A percentile compares a stretch with the other conserved stretches of the same genome.
These are phyloP conservation scores for Lojkania enalia DNA, from an alignment of 2,329 filamentous ascomycete genomes.

Conservation along the genomic window DNA sequence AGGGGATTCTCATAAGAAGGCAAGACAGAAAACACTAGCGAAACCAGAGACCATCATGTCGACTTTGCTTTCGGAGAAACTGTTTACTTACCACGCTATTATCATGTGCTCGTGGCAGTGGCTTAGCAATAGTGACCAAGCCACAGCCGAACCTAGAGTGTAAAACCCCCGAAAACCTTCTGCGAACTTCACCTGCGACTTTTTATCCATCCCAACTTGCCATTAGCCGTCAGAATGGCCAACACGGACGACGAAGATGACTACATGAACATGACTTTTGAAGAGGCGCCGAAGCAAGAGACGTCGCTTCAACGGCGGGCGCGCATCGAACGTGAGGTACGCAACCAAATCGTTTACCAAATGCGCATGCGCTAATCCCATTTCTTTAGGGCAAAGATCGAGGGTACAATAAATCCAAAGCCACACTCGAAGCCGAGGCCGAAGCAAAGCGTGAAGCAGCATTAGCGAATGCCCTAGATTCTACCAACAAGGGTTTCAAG, in stretches of 20 bases:
- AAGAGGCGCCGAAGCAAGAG: conserved; percentile 64
- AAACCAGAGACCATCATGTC: no score
- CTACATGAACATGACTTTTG: conserved; percentile 95
- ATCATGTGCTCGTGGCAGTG: no score
- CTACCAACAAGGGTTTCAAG: conserved; percentile 80
- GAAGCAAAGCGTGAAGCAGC: conserved; percentile 73
- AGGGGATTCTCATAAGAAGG: no score
- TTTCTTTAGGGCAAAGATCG: conserved; percentile 30
- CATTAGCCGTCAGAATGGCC: conserved; percentile 30
- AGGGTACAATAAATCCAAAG: conserved; percentile 68
- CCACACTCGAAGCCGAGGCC: conserved; percentile 76
- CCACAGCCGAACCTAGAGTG: no score
- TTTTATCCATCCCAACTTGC: no score
- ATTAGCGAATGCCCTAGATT: conserved; percentile 71
- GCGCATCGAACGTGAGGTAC: conserved; percentile 55
- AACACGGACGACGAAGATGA: conserved; percentile 77
- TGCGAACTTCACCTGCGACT: no score
- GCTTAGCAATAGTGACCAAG: no score
- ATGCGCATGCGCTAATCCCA: conserved; percentile 16
- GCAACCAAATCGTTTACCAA: conserved; percentile 5
- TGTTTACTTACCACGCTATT: no score
- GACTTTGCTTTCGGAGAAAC: no score
- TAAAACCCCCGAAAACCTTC: no score
- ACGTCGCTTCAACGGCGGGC: conserved; percentile 64
- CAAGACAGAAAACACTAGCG: no score